Evolutionary conservation across 73 alveolate species (phyloP), one percentile per base, ranked within the genome.

Genomic region (Paramecium biaurelia): DNA sequence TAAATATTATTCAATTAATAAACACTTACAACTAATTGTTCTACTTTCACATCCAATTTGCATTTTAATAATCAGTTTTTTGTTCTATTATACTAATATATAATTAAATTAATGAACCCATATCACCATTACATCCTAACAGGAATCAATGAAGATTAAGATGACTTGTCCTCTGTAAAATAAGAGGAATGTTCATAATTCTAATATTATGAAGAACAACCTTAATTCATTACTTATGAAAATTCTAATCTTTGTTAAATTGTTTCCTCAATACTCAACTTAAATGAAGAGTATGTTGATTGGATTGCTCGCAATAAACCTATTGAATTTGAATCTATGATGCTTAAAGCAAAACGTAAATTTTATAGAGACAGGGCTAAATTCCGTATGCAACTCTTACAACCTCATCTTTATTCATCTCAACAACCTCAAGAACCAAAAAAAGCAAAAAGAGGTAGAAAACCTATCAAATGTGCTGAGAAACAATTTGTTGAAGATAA

Each of bases 371-470:
- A 79, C 14, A 79, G 43, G 43, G 90, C 90, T 11, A 79, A 45
- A 79, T 26, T 30, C 30, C 47, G 90, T 10, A 41, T 45, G 45
- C 10, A 63, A 63, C 4, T 63, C 20, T 26, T 63, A 63, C 26
- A 63, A n/a, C 84, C 84, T 30, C 84, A 63, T 32, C 84, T 63
- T 32, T 63, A 63, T 63, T 32, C 47, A 5, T 2, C 21, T 30
- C 84, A 63, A 63, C 9, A 26, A 7, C 84, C 26, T 4, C 12
- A 79, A 79, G 70, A 72, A 15, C 86, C 86, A 12, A 72, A 72
- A 38, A 72, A 72, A 35, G 86, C 86, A 3, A 79, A 79, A 45
- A 79, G 90, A 45, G 90, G 90, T 1, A 38, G 90, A 45, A 79
- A 79, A 43, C 90, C 90, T 37, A 42, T 79, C 23, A 79, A 79